Percentiles rank a stretch among this genome's conserved stretches.
Conservation (phyloP, 768 basidiomycete genomes). For the Kwoniella bestiolae region DNA sequence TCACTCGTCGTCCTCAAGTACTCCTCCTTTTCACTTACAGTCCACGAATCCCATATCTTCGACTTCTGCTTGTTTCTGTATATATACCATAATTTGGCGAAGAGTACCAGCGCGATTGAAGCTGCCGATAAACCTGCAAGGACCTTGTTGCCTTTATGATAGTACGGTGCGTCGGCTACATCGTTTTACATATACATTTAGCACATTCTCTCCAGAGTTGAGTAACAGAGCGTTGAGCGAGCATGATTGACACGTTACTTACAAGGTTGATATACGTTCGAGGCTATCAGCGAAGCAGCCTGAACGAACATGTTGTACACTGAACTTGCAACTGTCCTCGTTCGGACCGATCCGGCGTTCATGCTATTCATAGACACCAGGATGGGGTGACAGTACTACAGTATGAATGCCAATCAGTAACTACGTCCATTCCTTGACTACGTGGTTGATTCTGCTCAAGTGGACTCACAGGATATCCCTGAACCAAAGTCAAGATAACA, state of each 20-base stretch:
- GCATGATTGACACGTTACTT: background rate
- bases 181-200: too few relatives aligned
- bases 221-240: background rate
- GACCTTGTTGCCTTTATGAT: slow-evolving; percentile 66
- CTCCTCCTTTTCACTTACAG: slow-evolving; percentile 63
- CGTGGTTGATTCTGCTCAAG: too few relatives aligned
- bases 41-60: slow-evolving; percentile 64
- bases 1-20: slow-evolving; percentile 70
- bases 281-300: slow-evolving; percentile 56
- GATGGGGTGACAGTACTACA: slow-evolving; percentile 39
- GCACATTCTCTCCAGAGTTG: too few relatives aligned
- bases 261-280: slow-evolving; percentile 64
- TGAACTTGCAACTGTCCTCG: slow-evolving; percentile 61
- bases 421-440: background rate
- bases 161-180: slow-evolving; percentile 54
- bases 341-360: slow-evolving; percentile 68
- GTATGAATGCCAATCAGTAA: slow-evolving; percentile 2
- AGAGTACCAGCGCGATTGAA: slow-evolving; percentile 64
- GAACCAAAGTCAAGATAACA: slow-evolving; percentile 54
- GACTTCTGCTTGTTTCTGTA: slow-evolving; percentile 63
- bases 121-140: slow-evolving; percentile 65
- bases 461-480: slow-evolving; percentile 62
- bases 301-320: slow-evolving; percentile 73
- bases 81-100: slow-evolving; percentile 66
- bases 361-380: slow-evolving; percentile 37